These are phyloP conservation scores for Yamadazyma oceani DNA, from an alignment of 1,139 yeast species.

Conservation along the genomic window DNA sequence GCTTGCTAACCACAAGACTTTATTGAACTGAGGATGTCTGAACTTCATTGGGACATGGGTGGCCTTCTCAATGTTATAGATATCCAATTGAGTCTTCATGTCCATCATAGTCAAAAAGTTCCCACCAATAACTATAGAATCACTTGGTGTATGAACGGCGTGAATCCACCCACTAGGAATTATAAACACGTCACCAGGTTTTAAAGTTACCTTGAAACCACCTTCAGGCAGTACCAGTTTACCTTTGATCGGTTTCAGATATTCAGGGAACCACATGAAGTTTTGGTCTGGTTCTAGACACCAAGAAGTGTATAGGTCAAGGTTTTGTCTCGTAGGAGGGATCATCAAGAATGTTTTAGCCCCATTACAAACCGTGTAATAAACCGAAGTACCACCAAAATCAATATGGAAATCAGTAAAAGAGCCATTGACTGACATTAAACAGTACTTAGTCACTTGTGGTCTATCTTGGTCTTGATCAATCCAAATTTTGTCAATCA, in stretches of 20 bases:
- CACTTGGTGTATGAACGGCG: conserved; percentile 80
- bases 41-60: conserved; percentile 77
- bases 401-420: conserved; percentile 91
- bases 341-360: conserved; percentile 70
- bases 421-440: conserved; percentile 81
- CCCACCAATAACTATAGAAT: conserved; percentile 84
- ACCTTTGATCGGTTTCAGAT: conserved; percentile 28
- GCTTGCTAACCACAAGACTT: conserved; percentile 66
- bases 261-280: conserved; percentile 65
- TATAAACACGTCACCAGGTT: conserved; percentile 71
- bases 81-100: conserved; percentile 58
- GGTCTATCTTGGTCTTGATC: conserved; percentile 40
- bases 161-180: conserved; percentile 96
- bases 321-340: conserved; percentile 70
- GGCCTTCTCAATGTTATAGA: conserved; percentile 59
- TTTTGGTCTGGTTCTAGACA: conserved; percentile 65
- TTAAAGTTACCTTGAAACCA: conserved; percentile 66
- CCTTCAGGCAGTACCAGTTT: conserved; percentile 26
- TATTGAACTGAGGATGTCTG: conserved; percentile 75
- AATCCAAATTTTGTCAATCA: conserved; percentile 69
- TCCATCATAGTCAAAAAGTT: conserved; percentile 72
- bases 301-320: conserved; percentile 69
- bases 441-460: conserved; percentile 76
- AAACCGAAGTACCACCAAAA: conserved; percentile 91
- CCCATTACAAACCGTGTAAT: conserved; percentile 78